A percentile compares a stretch with the other conserved stretches of the same genome.
These are phyloP conservation scores for Calonectria pteridis DNA, from an alignment of 2,329 filamentous ascomycete genomes.

Conservation along the genomic window DNA sequence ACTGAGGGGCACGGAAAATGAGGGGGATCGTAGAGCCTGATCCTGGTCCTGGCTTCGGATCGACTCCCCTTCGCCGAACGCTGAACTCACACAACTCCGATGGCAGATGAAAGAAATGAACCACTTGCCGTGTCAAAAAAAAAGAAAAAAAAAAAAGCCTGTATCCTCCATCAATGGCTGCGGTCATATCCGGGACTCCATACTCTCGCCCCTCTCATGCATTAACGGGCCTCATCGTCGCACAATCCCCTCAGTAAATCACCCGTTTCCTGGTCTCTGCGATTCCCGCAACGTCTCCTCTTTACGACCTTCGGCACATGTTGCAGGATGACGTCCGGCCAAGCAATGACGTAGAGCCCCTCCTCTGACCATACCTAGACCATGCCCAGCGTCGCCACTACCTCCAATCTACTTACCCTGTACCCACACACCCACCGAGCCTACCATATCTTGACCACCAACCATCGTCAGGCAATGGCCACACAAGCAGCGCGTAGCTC, in stretches of 20 bases:
- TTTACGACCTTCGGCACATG: slow-evolving; percentile 21
- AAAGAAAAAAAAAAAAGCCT: background rate
- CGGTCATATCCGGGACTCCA: slow-evolving; percentile 6
- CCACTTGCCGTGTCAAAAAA: background rate
- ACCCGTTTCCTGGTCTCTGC: slow-evolving; percentile 20
- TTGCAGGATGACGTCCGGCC: slow-evolving; percentile 40
- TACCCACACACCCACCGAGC: slow-evolving; percentile 34
- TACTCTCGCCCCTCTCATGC: background rate
- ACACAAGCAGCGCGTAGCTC: slow-evolving; percentile 8
- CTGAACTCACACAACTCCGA: background rate
- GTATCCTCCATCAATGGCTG: background rate
- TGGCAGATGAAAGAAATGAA: background rate
- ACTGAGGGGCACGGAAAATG: background rate
- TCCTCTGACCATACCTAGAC: slow-evolving; percentile 35
- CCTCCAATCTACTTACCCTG: slow-evolving; percentile 30
- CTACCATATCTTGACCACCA: slow-evolving; percentile 39
- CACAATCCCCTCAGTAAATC: slow-evolving; percentile 23
- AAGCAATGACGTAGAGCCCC: slow-evolving; percentile 39
- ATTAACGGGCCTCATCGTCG: background rate
- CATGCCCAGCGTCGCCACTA: slow-evolving; percentile 39
- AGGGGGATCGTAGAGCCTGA: slow-evolving; percentile 2
- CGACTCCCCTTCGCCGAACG: slow-evolving; percentile 17
- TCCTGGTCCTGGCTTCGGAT: slow-evolving; percentile 23
- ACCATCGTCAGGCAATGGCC: slow-evolving; percentile 29
- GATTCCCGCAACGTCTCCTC: slow-evolving; percentile 19